A percentile compares a stretch with the other conserved stretches of the same genome.
Evolutionary conservation across 2,329 filamentous ascomycete genomes (phyloP).

Genomic region (Fusarium sublunatum): DNA sequence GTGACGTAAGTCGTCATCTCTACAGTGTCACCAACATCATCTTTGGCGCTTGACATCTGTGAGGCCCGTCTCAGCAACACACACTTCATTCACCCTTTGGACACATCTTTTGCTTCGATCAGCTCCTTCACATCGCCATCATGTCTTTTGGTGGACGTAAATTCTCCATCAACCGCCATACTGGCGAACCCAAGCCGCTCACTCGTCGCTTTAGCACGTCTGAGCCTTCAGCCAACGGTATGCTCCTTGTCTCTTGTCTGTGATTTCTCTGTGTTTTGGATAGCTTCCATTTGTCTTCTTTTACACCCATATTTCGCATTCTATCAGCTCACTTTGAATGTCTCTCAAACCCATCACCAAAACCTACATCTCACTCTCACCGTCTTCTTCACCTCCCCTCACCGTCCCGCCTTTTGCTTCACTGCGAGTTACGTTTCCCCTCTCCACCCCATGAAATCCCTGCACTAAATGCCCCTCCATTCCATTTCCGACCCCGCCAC

Average conservation of each 20-base stretch:
- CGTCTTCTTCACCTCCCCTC: constrained; percentile 35
- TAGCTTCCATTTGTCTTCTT: constrained; percentile 1
- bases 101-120: constrained; percentile 8
- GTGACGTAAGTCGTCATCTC: constrained; percentile 16
- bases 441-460: constrained; percentile 16
- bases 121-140: constrained; percentile 35
- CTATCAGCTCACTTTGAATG: not conserved
- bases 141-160: constrained; percentile 68
- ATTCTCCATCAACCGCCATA: constrained; percentile 75
- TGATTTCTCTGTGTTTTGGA: not conserved
- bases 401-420: constrained; percentile 38
- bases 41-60: constrained; percentile 25
- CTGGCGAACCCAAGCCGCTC: constrained; percentile 67
- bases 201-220: constrained; percentile 68
- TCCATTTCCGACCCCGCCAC: constrained; percentile 24
- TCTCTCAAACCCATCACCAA: constrained; percentile 1
- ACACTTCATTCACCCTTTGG: constrained; percentile 2
- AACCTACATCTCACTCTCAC: constrained; percentile 23
- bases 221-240: constrained; percentile 68
- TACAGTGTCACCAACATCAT: constrained; percentile 2
- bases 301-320: not conserved
- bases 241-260: constrained; percentile 40
- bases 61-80: constrained; percentile 14
- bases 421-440: constrained; percentile 24
- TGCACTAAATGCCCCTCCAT: constrained; percentile 29